Conservation (phyloP, 2,329 filamentous ascomycete genomes). For the Aspergillus novofumigatus region DNA sequence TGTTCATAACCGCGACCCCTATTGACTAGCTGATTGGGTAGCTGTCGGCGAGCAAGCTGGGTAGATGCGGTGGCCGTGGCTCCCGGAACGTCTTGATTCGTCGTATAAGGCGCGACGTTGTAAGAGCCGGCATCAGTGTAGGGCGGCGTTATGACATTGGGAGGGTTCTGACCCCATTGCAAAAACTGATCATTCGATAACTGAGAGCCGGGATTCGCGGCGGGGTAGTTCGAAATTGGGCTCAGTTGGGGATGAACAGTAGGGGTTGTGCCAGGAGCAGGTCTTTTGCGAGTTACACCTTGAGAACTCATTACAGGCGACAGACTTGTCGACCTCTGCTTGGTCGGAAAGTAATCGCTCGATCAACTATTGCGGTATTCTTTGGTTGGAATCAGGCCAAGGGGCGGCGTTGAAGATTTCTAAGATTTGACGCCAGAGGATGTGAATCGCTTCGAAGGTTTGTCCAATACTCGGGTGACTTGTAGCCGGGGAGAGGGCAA, state of each 20-base stretch:
- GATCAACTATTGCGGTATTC: not conserved
- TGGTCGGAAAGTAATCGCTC: not conserved
- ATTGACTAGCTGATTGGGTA: slow-evolving; percentile 36
- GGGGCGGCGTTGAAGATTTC: not conserved
- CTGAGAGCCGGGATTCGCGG: slow-evolving; percentile 37
- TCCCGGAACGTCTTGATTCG: slow-evolving; percentile 50
- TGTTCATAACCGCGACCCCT: slow-evolving; percentile 38
- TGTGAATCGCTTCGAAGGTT: not conserved
- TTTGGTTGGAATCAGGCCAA: not conserved
- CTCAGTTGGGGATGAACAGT: slow-evolving; percentile 53
- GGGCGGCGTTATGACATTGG: slow-evolving; percentile 26
- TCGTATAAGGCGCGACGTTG: slow-evolving; percentile 26
- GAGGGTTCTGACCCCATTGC: slow-evolving; percentile 49
- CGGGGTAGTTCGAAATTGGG: slow-evolving; percentile 45
- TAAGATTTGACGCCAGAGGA: not conserved
- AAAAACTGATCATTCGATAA: slow-evolving; percentile 51
- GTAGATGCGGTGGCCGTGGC: slow-evolving; percentile 39
- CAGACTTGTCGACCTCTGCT: slow-evolving; percentile 7
- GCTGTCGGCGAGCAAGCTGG: slow-evolving; percentile 40
- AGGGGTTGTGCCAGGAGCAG: slow-evolving; percentile 69
- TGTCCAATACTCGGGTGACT: not conserved
- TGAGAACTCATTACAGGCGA: slow-evolving; percentile 37
- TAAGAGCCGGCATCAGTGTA: slow-evolving; percentile 40
- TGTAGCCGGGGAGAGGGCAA: not conserved
- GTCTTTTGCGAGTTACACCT: slow-evolving; percentile 60